Evolutionary conservation across 345 rosid species (phyloP), one percentile per base, ranked within the genome.

Genomic region (Cardamine occulta): DNA sequence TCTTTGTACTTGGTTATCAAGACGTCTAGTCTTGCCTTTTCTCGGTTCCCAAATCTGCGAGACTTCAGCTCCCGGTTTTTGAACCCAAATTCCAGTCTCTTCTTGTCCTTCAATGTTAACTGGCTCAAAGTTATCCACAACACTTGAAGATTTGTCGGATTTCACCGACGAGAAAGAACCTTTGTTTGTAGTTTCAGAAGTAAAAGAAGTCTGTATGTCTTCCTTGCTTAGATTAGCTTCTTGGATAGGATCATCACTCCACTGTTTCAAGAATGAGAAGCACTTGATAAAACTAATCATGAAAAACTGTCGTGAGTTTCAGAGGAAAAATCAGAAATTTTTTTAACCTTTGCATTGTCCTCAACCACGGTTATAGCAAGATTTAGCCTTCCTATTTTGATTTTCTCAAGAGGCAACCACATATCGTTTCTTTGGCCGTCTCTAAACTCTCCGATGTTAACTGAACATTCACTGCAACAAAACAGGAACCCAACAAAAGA

Each of bases 351-450:
- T 37, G 19, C 60, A 5, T 26, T 86, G 66, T 73, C 85, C 72
- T 89, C 91, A 10, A 83, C 56, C 5, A 91, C 90, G 10, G 97
- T 92, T 56, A 95, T 76, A 15, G 90, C 91, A 14, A 92, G 87
- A 81, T 84, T 96, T 82, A 95, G 74, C 82, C 97, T 88, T 69
- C 99, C 99, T 62, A 73, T 84, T 80, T 86, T 90, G 63, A 86
- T 81, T 75, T 90, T 83, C 86, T 81, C 83, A 83, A 95, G 98
- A 75, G 94, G 79, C 79, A 95, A 56, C 98, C 99, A 95, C 90
- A 87, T 85, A 56, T 90, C 93, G 21, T 84, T 90, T 80, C 97
- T 89, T 74, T 86, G 85, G 10, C 96, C 90, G 70, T 84, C 96
- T 76, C 87, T 85, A 9, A 84, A 70, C 29, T 87, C 89, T 26